Evolutionary conservation across 495 filamentous ascomycete genomes (phyloP), one percentile per base, ranked within the genome.

Genomic region (Aspergillus mulundensis): DNA sequence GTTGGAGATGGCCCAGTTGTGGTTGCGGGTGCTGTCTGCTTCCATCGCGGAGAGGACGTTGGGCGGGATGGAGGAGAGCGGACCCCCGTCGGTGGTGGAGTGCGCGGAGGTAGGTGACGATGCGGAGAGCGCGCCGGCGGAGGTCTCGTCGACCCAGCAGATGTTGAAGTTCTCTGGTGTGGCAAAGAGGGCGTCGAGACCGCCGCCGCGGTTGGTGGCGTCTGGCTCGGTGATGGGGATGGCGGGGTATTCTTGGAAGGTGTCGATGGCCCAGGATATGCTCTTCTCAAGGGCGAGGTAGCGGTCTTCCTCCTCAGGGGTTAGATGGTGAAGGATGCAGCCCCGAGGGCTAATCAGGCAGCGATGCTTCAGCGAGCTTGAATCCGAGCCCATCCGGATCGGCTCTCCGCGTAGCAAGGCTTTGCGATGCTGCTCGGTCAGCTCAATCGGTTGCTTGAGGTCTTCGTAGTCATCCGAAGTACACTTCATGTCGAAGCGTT

Each of bases 321-420:
- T 86, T 19, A 98, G 74, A 58, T 90, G 89, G 36, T 84, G 83
- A 24, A 97, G 77, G 51, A 88, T 86, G 53, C 86, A 83, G 4
- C 91, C 90, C 54, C 87, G 85, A 3, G 91, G 89, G 1, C 88
- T 91, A 49, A 94, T 84, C 44, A 94, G 72, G 25, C 69, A 73
- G n/a, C 72, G 66, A 28, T 78, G 66, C 41, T 81, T 75, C 21
- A 75, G 66, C 19, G 70, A 58, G 42, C 63, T 69, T 19, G 69
- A 63, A 18, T 70, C 66, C 15, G 53, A 44, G 16, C 70, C 65
- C 16, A 75, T 46, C 7, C 68, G 66, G 18, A 82, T 55, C 4
- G 74, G 67, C 56, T 77, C 68, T 23, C 78, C 77, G 16, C 66
- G 70, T 6, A 71, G 59, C 21, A 74, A 50, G n/a, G 66, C 55